These are phyloP conservation scores for Globisporangium heterothallicum DNA, from an alignment of 352 stramenopile species.

Conservation along the genomic window DNA sequence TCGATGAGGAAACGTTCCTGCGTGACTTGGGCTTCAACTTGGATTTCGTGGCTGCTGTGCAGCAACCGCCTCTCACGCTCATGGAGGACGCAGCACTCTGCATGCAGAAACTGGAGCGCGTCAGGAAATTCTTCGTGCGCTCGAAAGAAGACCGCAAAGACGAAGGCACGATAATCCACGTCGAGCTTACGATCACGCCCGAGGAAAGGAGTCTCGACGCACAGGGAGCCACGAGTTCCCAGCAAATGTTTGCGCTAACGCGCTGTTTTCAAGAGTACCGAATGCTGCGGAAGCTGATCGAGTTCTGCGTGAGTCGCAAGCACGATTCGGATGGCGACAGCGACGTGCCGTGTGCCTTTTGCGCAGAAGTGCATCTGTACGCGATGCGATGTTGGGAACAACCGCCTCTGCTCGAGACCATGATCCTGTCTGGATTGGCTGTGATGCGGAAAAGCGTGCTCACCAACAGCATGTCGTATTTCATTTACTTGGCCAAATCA, in stretches of 20 bases:
- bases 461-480: background rate
- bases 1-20: no score
- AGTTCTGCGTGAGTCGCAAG: slow-evolving; percentile 1
- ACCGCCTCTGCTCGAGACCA: slow-evolving; percentile 8
- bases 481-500: slow-evolving; percentile 1
- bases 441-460: slow-evolving; percentile 6
- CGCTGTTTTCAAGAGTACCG: slow-evolving; percentile 2
- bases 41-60: no score
- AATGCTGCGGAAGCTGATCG: slow-evolving; percentile 2
- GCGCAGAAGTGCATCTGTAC: background rate
- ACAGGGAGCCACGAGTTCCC: no score
- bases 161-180: no score
- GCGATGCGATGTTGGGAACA: slow-evolving; percentile 1
- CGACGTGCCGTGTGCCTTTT: background rate
- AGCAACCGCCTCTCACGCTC: background rate
- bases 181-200: no score
- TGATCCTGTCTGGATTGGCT: slow-evolving; percentile 10
- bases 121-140: background rate
- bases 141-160: no score
- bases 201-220: no score
- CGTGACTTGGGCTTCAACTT: no score
- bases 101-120: background rate
- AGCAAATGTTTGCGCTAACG: no score
- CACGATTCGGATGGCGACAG: background rate
- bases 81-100: background rate